Base-by-base conservation (phyloP, 2,329 filamentous ascomycete species). In the Aspergillus sp. region DNA sequence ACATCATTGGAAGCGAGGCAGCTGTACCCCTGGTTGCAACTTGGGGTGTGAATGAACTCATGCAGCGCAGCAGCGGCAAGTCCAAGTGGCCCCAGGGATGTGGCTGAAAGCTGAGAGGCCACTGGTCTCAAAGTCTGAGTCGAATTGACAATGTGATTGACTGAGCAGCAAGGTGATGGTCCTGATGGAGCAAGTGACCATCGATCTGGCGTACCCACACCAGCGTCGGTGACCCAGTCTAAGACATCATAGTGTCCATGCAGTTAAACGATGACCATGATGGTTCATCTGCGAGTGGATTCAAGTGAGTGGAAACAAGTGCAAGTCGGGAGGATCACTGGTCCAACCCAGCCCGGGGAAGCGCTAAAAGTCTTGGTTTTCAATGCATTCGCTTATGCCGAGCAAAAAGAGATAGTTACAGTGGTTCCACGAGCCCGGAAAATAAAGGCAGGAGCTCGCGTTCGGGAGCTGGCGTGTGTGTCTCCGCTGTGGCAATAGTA, bases 121-220 rank as follows among this genome's bases (percentile, higher is more conserved):
- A 47, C 21, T 41, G 51, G 60, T 48, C 53, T 39, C 54, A 35
- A 56, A 31, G 47, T 31, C 58, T 52, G 58, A 57, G 33, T 51
- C 62, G 48, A 60, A 54, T 44, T 55, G 60, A 62, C 62, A 63
- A 56, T 56, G 45, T 62, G 63, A 65, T 64, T 64, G 63, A 63
- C 55, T 48, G 62, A 63, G 52, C 11, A 47, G 27, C 37, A 43
- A 41, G 24, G 52, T 51, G 53, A 55, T 56, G 55, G 57, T 47
- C 37, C 53, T 51, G 53, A 55, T 56, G 55, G 57, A 50, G 41
- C 53, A 46, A 46, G 51, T 57, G 53, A 40, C 56, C 48, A 55
- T 45, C 58, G 56, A 62, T 59, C 57, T 40, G 48, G 58, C 61
- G 58, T 15, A 37, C 35, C 35, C 35, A 37, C 44, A 24, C 53